phyloP scores from a whole-genome alignment of 768 basidiomycete genomes.

The Rhodosporidiobolus odoratus region DNA sequence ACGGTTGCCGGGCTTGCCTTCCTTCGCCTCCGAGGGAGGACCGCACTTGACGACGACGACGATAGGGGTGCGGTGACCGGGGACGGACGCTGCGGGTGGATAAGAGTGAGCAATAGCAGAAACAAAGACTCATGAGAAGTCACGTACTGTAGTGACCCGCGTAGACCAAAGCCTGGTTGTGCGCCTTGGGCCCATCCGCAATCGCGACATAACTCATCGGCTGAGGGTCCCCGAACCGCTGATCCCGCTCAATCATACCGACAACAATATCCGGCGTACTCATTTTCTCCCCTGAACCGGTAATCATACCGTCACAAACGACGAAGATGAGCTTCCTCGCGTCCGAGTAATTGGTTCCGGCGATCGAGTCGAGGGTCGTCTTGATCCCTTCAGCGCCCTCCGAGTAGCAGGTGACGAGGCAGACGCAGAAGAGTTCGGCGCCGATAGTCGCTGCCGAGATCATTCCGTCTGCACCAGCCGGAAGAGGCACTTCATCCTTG shows the following conservation, averaged over 20 bases:
- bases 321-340: conserved; percentile 84
- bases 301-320: conserved; percentile 98
- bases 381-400: conserved; percentile 90
- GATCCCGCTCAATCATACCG: conserved; percentile 80
- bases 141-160: conserved; percentile 96
- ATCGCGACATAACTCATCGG: conserved; percentile 92
- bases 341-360: conserved; percentile 83
- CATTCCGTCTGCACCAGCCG: conserved; percentile 59
- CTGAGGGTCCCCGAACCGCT: conserved; percentile 88
- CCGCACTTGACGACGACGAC: conserved; percentile 95
- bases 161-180: conserved; percentile 96
- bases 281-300: conserved; percentile 88
- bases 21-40: conserved; percentile 74
- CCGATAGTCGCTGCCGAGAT: conserved; percentile 88
- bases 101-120: conserved; percentile 40
- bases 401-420: conserved; percentile 94
- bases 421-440: conserved; percentile 87
- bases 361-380: conserved; percentile 88
- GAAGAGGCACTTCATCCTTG: conserved; percentile 55
- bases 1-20: conserved; percentile 94
- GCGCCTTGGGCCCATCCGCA: conserved; percentile 77
- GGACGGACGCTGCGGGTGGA: conserved; percentile 51
- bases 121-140: neutral
- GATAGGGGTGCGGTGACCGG: conserved; percentile 86
- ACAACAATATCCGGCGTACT: conserved; percentile 98